Evolutionary conservation across 2,329 filamentous ascomycete genomes (phyloP), one percentile per base, ranked within the genome.

Genomic region (Ceratocystis cubensis): DNA sequence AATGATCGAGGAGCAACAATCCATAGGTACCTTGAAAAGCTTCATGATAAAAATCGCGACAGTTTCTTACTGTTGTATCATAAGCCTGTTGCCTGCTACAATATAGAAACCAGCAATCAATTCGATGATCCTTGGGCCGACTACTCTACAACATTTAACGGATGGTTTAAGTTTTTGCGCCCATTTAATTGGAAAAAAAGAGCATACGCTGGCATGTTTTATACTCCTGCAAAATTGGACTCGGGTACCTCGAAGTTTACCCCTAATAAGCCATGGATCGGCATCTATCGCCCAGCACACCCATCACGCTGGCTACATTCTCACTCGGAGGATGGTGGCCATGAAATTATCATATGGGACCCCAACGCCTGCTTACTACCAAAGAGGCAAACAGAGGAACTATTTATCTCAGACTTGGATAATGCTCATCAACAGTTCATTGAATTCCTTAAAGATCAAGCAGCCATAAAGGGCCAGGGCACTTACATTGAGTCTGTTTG

Each of bases 311-410:
- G 57, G 33, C 15, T 59, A 20, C 22, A 17, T 15, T 25, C 56
- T 5, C 20, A 44, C 2, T 20, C 22, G 15, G 7, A 0, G 69
- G 72, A 0, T 78, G 74, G 71, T 0, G 63, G 65, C 1, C 75
- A 76, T 1, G 82, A 85, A 69, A 70, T 85, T 13, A 73, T 85
- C 5, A 81, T 85, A 48, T 84, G 82, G 82, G 83, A 85, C 69
- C 66, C 75, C 6, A 69, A 68, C 1, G 69, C 72, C 0, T 74
- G 71, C 30, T 71, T 73, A 5, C 67, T 70, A 0, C 20, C 48
- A 17, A 53, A 28, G 22, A 53, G 48, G 15, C 22, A 28, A 22
- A 13, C 48, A 25, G 22, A 13, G 15, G 3, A 64, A 1, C 53
- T 74, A 0, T 71, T 70, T 1, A 72, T 76, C 64, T 69, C 70